Conservation (phyloP, 106 monocot species). For the Platanthera guangdongensis region DNA sequence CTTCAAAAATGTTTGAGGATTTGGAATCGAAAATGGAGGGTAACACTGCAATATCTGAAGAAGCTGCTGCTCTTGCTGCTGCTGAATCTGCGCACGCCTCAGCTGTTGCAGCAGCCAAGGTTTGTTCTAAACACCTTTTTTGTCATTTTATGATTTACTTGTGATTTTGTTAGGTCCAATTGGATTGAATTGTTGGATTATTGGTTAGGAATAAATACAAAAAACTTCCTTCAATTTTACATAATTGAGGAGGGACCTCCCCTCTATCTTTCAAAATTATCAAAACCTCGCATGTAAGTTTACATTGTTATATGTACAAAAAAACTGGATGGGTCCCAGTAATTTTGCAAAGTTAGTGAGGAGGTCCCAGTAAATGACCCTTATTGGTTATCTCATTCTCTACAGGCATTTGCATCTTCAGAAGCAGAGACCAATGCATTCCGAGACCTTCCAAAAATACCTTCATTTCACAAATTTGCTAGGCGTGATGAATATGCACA, state of each 20-base stretch:
- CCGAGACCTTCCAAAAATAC: constrained; percentile 91
- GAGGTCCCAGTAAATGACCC: neutral
- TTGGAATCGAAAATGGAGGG: constrained; percentile 21
- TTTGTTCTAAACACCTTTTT: constrained; percentile 18
- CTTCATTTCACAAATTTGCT: constrained; percentile 91
- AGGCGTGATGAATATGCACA: constrained; percentile 60
- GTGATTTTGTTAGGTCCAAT: neutral
- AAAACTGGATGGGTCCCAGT: too few relatives aligned
- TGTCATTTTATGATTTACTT: neutral
- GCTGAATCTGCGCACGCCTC: constrained; percentile 81
- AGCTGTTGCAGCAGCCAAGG: constrained; percentile 84
- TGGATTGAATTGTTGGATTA: neutral
- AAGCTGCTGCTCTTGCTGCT: constrained; percentile 83
- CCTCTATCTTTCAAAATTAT: too few relatives aligned
- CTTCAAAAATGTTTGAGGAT: constrained; percentile 18
- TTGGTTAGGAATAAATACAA: neutral
- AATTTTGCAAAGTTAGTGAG: too few relatives aligned
- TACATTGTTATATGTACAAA: too few relatives aligned
- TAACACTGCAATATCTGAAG: constrained; percentile 33
- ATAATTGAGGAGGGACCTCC: too few relatives aligned
- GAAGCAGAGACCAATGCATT: constrained; percentile 49
- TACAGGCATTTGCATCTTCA: constrained; percentile 85
- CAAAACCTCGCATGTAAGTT: too few relatives aligned
- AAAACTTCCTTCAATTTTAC: too few relatives aligned
- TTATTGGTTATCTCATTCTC: neutral